These are phyloP conservation scores for Ceratocystis diversiconidia DNA, from an alignment of 2,329 filamentous ascomycete species.

Conservation along the genomic window DNA sequence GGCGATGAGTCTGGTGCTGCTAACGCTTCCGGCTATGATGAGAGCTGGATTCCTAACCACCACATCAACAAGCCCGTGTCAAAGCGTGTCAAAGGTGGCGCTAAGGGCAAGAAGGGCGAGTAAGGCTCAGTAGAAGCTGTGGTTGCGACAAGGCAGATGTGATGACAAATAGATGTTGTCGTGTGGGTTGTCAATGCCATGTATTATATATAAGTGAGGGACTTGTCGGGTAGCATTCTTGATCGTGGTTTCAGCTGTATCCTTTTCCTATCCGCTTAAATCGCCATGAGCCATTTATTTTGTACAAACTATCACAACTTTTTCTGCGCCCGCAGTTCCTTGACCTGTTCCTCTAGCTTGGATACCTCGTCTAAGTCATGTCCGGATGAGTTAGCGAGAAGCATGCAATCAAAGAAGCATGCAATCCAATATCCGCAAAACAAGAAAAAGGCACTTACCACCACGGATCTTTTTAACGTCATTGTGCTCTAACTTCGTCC, in stretches of 20 bases:
- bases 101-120: constrained; percentile 30
- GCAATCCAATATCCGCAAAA: background rate
- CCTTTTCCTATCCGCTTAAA: too few species aligned
- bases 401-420: background rate
- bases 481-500: constrained; percentile 59
- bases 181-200: too few species aligned
- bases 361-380: background rate
- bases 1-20: constrained; percentile 58
- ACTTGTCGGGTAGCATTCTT: too few species aligned
- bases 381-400: background rate
- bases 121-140: background rate
- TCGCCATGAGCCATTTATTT: too few species aligned
- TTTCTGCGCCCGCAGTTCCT: constrained; percentile 9
- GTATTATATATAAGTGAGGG: too few species aligned
- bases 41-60: constrained; percentile 83
- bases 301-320: background rate
- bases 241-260: too few species aligned
- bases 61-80: constrained; percentile 77
- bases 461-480: constrained; percentile 33
- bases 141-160: too few species aligned
- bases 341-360: constrained; percentile 10
- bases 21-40: constrained; percentile 57
- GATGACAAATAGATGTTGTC: too few species aligned
- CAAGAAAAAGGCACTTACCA: constrained; percentile 1
- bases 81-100: constrained; percentile 48